phyloP scores from a whole-genome alignment of 768 basidiomycete genomes.

The Pulveroboletus ravenelii region DNA sequence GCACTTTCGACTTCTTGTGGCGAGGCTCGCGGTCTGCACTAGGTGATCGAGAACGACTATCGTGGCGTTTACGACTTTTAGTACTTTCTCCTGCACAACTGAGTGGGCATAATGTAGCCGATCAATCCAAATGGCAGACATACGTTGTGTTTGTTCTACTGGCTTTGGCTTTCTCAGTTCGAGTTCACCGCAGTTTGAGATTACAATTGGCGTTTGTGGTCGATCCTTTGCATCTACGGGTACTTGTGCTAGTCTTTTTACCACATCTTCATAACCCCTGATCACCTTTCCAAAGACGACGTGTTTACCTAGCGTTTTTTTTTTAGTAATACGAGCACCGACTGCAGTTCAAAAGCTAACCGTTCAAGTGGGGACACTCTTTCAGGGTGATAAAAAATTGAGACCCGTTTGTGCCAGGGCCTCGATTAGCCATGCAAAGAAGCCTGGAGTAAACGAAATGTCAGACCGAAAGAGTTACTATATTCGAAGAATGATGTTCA shows the following conservation, averaged over 20 bases:
- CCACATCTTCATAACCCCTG: constrained; percentile 56
- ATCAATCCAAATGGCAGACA: not conserved
- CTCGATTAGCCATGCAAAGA: constrained; percentile 88
- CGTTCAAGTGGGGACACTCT: constrained; percentile 71
- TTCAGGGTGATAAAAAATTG: constrained; percentile 85
- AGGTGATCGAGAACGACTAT: constrained; percentile 23
- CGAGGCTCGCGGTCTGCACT: constrained; percentile 26
- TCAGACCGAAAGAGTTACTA: not conserved
- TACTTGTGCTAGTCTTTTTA: constrained; percentile 55
- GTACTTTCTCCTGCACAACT: constrained; percentile 4
- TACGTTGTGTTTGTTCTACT: constrained; percentile 14
- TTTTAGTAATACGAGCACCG: not conserved
- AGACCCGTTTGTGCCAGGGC: constrained; percentile 78
- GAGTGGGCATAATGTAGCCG: not conserved
- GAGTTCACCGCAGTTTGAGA: constrained; percentile 81
- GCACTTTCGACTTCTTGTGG: constrained; percentile 26
- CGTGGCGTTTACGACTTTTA: constrained; percentile 20
- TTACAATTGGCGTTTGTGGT: constrained; percentile 60
- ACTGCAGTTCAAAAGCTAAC: constrained; percentile 32
- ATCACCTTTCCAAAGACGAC: constrained; percentile 54
- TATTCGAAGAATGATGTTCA: not conserved
- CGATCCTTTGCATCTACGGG: constrained; percentile 73
- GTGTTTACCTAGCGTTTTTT: constrained; percentile 47
- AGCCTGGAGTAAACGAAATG: constrained; percentile 37
- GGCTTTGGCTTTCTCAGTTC: constrained; percentile 47